Evolutionary conservation across 1,284 basidiomycete species (phyloP).

Genomic region (Ganoderma resinaceum): DNA sequence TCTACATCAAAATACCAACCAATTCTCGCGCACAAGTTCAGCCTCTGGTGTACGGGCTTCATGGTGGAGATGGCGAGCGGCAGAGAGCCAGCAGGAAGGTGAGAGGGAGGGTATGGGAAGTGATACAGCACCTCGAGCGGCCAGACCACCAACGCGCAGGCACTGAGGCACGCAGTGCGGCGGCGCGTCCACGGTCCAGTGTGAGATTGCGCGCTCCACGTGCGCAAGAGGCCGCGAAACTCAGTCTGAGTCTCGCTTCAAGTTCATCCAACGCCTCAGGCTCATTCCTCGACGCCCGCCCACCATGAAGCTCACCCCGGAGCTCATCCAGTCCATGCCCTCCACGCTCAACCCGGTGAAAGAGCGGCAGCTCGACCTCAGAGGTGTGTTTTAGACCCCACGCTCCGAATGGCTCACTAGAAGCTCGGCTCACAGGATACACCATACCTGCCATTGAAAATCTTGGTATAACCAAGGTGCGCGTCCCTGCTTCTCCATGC

Average conservation of each 20-base stretch:
- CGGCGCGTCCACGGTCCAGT: constrained; percentile 30
- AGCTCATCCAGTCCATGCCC: constrained; percentile 81
- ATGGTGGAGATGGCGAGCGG: constrained; percentile 48
- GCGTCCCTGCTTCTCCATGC: constrained; percentile 38
- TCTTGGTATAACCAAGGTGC: constrained; percentile 93
- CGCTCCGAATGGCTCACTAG: constrained; percentile 22
- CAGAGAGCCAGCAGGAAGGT: constrained; percentile 19
- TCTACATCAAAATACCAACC: constrained; percentile 10
- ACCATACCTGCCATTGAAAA: constrained; percentile 99
- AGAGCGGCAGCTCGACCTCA: constrained; percentile 93
- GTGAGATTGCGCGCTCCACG: constrained; percentile 32
- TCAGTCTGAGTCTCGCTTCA: constrained; percentile 3
- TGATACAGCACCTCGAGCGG: constrained; percentile 15
- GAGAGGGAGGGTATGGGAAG: constrained; percentile 11
- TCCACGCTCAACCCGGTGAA: constrained; percentile 90
- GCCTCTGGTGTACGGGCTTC: constrained; percentile 73
- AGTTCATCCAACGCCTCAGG: constrained; percentile 13
- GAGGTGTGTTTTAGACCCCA: constrained; percentile 66
- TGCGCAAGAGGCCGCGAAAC: constrained; percentile 20
- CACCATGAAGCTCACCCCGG: constrained; percentile 91
- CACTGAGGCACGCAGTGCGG: constrained; percentile 18
- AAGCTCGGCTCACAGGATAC: constrained; percentile 69
- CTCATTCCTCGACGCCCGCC: constrained; percentile 27
- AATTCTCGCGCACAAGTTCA: constrained; percentile 59
- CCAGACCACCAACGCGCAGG: constrained; percentile 23